Evolutionary conservation across 108 stramenopile genomes (phyloP).

Genomic region (Nitzschia putrida): DNA sequence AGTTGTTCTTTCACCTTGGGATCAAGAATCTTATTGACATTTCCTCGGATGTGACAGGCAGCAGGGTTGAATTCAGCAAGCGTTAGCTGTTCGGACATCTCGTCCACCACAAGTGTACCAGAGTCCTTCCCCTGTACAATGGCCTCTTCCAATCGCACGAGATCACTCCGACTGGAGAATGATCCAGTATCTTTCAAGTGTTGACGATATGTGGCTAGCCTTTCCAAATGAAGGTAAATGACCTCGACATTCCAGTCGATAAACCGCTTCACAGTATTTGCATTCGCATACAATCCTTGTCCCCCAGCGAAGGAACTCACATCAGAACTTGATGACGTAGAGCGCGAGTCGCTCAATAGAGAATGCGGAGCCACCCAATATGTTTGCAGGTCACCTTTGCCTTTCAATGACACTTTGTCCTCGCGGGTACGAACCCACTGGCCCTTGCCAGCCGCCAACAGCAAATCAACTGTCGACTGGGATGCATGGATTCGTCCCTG

Average conservation of each 20-base stretch:
- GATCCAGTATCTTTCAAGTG: background rate
- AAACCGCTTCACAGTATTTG: background rate
- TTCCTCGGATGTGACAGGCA: background rate
- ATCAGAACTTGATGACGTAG: too few relatives aligned
- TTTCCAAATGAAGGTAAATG: background rate
- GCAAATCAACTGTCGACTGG: background rate
- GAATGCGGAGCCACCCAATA: background rate
- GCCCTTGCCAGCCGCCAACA: conserved; percentile 1
- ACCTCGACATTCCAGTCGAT: conserved; percentile 16
- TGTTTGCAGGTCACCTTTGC: background rate
- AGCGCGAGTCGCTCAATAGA: too few relatives aligned
- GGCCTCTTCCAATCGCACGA: background rate
- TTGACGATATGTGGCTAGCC: background rate
- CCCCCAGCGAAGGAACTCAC: too few relatives aligned
- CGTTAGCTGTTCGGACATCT: background rate
- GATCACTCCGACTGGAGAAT: too few relatives aligned
- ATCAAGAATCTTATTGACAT: background rate
- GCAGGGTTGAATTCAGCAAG: background rate
- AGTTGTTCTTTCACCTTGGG: conserved; percentile 8
- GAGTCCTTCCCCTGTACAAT: background rate
- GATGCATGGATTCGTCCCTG: conserved; percentile 1
- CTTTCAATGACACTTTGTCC: conserved; percentile 15
- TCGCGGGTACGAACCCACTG: conserved; percentile 7
- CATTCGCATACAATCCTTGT: background rate
- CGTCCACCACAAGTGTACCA: background rate